Conservation (phyloP, 108 stramenopile genomes). For the Skeletonema marinoi region DNA sequence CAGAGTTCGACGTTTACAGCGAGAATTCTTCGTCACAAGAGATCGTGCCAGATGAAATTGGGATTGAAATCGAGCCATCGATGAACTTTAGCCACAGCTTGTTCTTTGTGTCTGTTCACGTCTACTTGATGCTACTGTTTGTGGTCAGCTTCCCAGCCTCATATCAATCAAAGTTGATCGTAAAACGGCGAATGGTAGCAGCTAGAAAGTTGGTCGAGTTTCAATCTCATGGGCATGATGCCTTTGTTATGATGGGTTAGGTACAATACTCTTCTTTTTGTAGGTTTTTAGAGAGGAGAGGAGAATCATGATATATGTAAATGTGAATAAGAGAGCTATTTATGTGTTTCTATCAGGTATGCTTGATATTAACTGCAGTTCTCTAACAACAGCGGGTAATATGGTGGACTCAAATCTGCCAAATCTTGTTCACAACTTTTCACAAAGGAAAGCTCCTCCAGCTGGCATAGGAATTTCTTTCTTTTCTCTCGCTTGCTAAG, state of each 20-base stretch:
- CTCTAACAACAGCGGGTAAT: too few species aligned
- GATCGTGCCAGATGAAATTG: conserved; percentile 72
- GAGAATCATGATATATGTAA: not conserved
- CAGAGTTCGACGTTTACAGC: conserved; percentile 17
- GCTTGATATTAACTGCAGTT: too few species aligned
- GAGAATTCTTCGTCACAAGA: conserved; percentile 16
- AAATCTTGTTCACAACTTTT: too few species aligned
- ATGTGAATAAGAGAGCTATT: too few species aligned
- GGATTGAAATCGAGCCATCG: conserved; percentile 64
- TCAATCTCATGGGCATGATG: not conserved
- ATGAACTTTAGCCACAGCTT: conserved; percentile 66
- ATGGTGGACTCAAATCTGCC: too few species aligned
- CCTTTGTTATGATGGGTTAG: not conserved
- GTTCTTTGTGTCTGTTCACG: conserved; percentile 72
- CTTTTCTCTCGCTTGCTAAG: not conserved
- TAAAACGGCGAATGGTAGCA: conserved; percentile 32
- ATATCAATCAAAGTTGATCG: conserved; percentile 55
- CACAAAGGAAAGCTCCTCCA: too few species aligned
- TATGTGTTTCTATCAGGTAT: too few species aligned
- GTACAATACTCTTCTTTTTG: not conserved
- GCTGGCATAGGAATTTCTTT: not conserved
- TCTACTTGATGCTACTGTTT: conserved; percentile 77
- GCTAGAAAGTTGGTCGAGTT: conserved; percentile 9
- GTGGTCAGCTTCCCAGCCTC: conserved; percentile 80
- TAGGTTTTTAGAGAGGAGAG: not conserved